A percentile compares a stretch with the other conserved stretches of the same genome.
Conservation (phyloP, 163 green algal species). For the Prototheca cutis region DNA sequence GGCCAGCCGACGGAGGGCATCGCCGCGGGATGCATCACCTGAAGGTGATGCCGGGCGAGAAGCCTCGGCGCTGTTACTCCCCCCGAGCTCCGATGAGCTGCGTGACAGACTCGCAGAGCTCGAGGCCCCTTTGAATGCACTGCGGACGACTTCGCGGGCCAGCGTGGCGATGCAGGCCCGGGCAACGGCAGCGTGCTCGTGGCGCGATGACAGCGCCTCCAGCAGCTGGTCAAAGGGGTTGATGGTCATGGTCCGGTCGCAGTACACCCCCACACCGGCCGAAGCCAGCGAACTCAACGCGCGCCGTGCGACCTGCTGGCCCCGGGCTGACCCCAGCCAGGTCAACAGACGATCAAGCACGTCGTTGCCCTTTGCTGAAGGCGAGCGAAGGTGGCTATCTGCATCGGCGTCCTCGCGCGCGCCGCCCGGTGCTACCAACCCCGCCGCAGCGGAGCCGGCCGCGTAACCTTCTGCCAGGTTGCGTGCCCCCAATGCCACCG, state of each 20-base stretch:
- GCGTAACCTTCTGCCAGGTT: no score
- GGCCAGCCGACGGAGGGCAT: not conserved
- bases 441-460: conserved; percentile 7
- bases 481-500: conserved; percentile 51
- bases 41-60: no score
- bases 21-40: no score
- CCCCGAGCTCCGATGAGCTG: no score
- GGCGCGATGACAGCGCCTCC: not conserved
- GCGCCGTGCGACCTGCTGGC: conserved; percentile 16
- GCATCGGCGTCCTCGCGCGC: not conserved
- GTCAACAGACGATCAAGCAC: conserved; percentile 11
- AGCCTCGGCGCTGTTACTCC: no score
- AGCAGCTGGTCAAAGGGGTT: conserved; percentile 24
- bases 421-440: not conserved
- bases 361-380: no score
- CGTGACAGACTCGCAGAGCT: no score
- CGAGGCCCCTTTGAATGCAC: no score
- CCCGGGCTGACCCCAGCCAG: conserved; percentile 9
- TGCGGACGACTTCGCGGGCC: conserved; percentile 17
- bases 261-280: conserved; percentile 20
- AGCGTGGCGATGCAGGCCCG: conserved; percentile 18
- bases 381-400: no score
- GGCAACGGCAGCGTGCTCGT: conserved; percentile 21
- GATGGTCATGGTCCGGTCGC: conserved; percentile 23
- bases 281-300: conserved; percentile 11